Base-by-base conservation (phyloP, 192 early-diverging fungal genomes). In the Gigaspora rosea region DNA sequence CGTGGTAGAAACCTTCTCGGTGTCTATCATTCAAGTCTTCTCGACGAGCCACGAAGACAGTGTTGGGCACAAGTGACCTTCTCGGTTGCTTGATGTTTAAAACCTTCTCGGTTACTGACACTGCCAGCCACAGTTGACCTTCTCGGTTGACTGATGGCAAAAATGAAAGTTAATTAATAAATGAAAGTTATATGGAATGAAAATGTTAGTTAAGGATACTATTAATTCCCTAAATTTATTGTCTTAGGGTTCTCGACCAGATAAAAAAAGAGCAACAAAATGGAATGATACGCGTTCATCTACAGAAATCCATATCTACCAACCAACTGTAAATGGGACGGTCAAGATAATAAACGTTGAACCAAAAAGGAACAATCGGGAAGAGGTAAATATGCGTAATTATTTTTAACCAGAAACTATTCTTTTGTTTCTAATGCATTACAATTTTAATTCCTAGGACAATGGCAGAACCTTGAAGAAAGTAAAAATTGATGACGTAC, bases 351-450 rank as follows among this genome's bases (percentile, higher is more conserved):
- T 10, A 48, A 70, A 70, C 51, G 32, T 70, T 70, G 51, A 7
- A 8, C 51, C 68, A 50, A 70, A 50, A 27, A 70, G 68, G 20
- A 70, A 13, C 20, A 70, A 70, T 70, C 68, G 15, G 68, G 15
- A 70, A 70, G 67, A 69, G 68, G 68, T 70, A 70, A 70, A 18
- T 48, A 70, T 70, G 16, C 68, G 50, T 70, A 70, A 46, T 46
- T n/a, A n/a, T 51, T 41, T 62, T 69, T 69, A 69, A 69, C 48
- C 50, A 69, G 27, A n/a, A 69, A 52, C 68, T 70, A 70, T 70
- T 70, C 51, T 1, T 10, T 70, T 52, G 68, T 70, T 70, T 2
- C 51, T 70, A 70, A 70, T 52, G 68, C 51, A 70, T 70, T 70
- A 70, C n/a, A 27, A 52, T 41, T 51, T 70, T 70, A 70, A 52